phyloP scores from a whole-genome alignment of 2,329 filamentous ascomycete species.

The Colletotrichum noveboracense region DNA sequence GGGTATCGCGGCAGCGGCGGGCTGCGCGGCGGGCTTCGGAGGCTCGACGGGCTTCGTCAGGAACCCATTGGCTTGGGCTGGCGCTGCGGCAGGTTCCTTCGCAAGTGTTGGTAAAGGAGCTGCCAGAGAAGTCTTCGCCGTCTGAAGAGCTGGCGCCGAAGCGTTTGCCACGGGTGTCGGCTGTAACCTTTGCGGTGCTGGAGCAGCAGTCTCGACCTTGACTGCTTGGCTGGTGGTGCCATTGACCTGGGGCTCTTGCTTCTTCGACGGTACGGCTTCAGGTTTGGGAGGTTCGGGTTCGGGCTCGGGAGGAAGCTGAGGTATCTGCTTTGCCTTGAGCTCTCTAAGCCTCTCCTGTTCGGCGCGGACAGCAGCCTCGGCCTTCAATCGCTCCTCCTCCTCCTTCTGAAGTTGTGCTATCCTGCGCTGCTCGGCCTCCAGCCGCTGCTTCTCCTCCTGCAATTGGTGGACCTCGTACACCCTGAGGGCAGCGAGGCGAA shows the following conservation, averaged over 20 bases:
- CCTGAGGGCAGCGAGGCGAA: slow-evolving; percentile 57
- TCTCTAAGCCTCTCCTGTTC: slow-evolving; percentile 55
- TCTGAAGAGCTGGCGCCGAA: slow-evolving; percentile 16
- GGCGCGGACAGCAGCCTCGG: slow-evolving; percentile 49
- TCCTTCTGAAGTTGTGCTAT: slow-evolving; percentile 49
- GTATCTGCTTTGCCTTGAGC: slow-evolving; percentile 49
- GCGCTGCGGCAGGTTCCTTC: slow-evolving; percentile 3
- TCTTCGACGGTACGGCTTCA: slow-evolving; percentile 18
- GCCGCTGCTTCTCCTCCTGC: slow-evolving; percentile 46
- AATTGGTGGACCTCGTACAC: slow-evolving; percentile 54
- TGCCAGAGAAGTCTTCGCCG: slow-evolving; percentile 22
- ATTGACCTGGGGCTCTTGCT: slow-evolving; percentile 26
- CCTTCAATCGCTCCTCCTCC: slow-evolving; percentile 50
- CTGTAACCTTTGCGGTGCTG: slow-evolving; percentile 7
- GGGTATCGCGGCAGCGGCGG: background rate
- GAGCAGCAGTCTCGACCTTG: slow-evolving; percentile 3
- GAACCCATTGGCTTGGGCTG: background rate
- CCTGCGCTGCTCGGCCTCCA: slow-evolving; percentile 47
- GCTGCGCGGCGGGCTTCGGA: background rate
- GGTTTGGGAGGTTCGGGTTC: slow-evolving; percentile 33
- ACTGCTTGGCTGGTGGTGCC: slow-evolving; percentile 18
- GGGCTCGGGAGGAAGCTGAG: slow-evolving; percentile 45
- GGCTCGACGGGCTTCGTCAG: slow-evolving; percentile 7
- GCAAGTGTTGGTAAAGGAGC: background rate
- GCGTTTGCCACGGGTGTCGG: background rate